Evolutionary conservation across 495 filamentous ascomycete genomes (phyloP).

Genomic region (Aspergillus funiculosus): DNA sequence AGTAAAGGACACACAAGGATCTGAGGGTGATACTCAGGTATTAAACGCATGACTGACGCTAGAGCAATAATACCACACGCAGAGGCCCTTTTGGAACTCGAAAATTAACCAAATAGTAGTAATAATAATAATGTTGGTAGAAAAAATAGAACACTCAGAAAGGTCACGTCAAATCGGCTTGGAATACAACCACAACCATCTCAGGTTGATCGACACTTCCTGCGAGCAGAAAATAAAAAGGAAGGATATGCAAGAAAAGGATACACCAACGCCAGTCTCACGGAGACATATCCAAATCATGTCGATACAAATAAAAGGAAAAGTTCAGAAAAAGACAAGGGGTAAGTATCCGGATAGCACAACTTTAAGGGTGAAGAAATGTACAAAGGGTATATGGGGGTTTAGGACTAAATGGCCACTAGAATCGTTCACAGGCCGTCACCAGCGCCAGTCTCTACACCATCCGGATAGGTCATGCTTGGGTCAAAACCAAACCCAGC

Average conservation of each 20-base stretch:
- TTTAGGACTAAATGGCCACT: conserved; percentile 36
- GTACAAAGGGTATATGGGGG: conserved; percentile 47
- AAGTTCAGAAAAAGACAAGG: conserved; percentile 19
- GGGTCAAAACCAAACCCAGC: conserved; percentile 50
- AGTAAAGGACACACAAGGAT: conserved; percentile 6
- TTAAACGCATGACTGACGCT: conserved; percentile 17
- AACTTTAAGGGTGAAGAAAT: conserved; percentile 26
- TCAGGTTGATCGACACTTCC: conserved; percentile 10
- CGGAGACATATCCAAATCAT: conserved; percentile 32
- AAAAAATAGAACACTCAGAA: conserved; percentile 22
- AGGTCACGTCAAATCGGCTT: conserved; percentile 28
- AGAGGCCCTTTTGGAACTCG: conserved; percentile 7
- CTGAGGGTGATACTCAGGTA: conserved; percentile 12
- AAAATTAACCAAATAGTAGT: conserved; percentile 33
- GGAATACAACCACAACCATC: conserved; percentile 28
- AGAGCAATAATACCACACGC: conserved; percentile 11
- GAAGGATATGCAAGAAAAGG: conserved; percentile 30
- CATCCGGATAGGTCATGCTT: conserved; percentile 39
- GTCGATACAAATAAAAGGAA: conserved; percentile 20
- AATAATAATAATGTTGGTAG: conserved; percentile 32
- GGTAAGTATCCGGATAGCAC: conserved; percentile 22
- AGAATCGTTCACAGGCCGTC: conserved; percentile 42
- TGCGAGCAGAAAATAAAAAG: conserved; percentile 12
- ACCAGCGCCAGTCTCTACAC: conserved; percentile 48
- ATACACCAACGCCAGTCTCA: conserved; percentile 44